Evolutionary conservation across 2,329 filamentous ascomycete genomes (phyloP).

Genomic region (Macrophomina tecta): DNA sequence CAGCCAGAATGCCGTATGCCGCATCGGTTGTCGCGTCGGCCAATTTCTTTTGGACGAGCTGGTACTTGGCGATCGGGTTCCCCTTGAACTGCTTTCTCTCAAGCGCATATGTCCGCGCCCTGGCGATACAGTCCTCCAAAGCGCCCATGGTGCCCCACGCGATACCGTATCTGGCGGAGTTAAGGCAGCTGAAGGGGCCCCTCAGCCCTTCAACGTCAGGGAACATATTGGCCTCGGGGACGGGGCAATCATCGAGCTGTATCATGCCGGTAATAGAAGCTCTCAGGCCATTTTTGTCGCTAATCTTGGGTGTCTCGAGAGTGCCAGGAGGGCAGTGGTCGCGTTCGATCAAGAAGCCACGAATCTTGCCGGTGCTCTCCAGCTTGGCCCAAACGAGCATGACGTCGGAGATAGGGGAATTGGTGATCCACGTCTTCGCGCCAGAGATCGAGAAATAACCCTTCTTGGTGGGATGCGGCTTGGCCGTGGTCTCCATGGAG

Average conservation of each 20-base stretch:
- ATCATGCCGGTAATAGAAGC: constrained; percentile 98
- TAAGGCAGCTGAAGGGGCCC: constrained; percentile 92
- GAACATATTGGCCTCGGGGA: constrained; percentile 92
- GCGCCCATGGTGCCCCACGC: constrained; percentile 93
- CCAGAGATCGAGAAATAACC: constrained; percentile 81
- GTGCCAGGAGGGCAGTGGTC: constrained; percentile 84
- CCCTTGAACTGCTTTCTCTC: constrained; percentile 96
- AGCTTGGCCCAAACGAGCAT: constrained; percentile 92
- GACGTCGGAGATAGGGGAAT: constrained; percentile 86
- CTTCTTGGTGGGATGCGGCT: constrained; percentile 80
- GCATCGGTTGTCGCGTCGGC: constrained; percentile 91
- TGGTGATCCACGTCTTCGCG: constrained; percentile 94
- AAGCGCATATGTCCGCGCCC: constrained; percentile 84
- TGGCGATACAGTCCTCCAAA: constrained; percentile 85
- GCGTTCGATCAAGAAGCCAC: constrained; percentile 89
- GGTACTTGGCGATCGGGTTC: constrained; percentile 93
- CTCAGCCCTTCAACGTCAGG: constrained; percentile 83
- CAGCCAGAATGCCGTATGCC: constrained; percentile 87
- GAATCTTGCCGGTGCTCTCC: constrained; percentile 89
- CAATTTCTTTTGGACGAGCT: constrained; percentile 97
- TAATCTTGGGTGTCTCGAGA: constrained; percentile 87
- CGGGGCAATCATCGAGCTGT: constrained; percentile 87
- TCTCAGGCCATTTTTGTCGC: constrained; percentile 92
- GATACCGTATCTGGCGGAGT: constrained; percentile 92
- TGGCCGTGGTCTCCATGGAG: constrained; percentile 88